Evolutionary conservation across 441 rosid species (phyloP), one percentile per base, ranked within the genome.

Genomic region (Cnidoscolus chayamansa): DNA sequence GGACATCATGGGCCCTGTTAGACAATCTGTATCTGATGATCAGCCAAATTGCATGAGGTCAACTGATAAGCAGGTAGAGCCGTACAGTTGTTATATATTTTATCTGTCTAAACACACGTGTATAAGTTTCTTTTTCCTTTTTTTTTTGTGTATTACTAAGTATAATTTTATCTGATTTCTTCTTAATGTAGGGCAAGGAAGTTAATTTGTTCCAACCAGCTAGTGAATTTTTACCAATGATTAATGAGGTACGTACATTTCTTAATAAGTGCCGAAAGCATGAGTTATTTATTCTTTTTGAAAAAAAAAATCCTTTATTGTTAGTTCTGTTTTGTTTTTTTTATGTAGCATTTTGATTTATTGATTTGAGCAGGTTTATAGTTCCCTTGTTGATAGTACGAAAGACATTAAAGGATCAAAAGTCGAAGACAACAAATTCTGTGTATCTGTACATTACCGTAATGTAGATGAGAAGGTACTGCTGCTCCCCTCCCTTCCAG

Each of bases 121-220:
- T 7, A 8, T 25, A 25, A 25, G 25, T 25, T 25, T 25, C 25
- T 25, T 25, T 25, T 25, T 25, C 25, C 62, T 71, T 10, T 72
- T 40, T 43, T 43, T 53, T 40, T 50, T 73, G 48, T 58, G 10
- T n/a, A 12, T 47, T 43, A 35, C 1, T 15, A 15, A 31, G 72
- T 7, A 49, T 57, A 51, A 72, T 19, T 72, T 74, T 75, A 59
- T 63, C 54, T 77, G 65, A 49, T 47, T 73, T 77, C 66, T 65
- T 49, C 25, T 35, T 35, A 59, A 61, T 69, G 58, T 65, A 91
- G 97, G 95, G 85, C 58, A 85, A 91, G 76, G 92, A 90, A 81
- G 94, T 85, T 59, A 88, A 83, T 76, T 77, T 92, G 31, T 95
- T 95, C 84, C 98, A 95, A 82, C 98, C 99, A 8, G 99, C 98